Base-by-base conservation (phyloP, 305 asterid genomes). In the Lippia alba region DNA sequence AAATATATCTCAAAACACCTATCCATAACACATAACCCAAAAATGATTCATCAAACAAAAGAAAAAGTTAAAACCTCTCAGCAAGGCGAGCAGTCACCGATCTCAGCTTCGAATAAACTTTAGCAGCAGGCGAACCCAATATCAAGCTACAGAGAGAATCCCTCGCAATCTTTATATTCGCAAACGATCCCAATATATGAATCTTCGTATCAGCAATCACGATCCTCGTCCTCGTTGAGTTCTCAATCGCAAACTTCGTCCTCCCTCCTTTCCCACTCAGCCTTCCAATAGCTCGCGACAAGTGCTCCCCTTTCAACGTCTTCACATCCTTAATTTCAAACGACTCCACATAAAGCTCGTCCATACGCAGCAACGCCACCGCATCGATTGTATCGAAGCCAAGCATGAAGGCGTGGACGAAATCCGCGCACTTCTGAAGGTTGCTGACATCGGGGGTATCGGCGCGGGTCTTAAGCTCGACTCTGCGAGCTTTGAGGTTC, bases 301-400 rank as follows among this genome's bases (percentile, higher is more conserved):
- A 64, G 70, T 92, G 97, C 73, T 92, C 98, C 46, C 98, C 98
- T 67, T 80, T 82, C 61, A 92, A 56, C 0, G 96, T 92, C 82
- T 91, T 89, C 66, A 91, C 96, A 61, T 91, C 97, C 84, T 89
- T 91, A 19, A 89, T 89, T 81, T 91, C 97, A 3, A 91, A 91
- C 0, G 96, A 87, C 55, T 91, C 96, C 0, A 87, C 90, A 56
- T 84, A 91, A 24, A 91, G 84, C 74, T 89, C 97, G 60, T 91
- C 97, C 78, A 91, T 40, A 6, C 96, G 87, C 33, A 91, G 89
- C 82, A 91, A 6, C n/a, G 97, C 87, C 12, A 89, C 83, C 2
- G 93, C 95, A 32, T 91, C 98, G 39, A 79, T 66, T 0, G 85
- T 70, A 18, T 92, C 98, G 61, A 92, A 92, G 2, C 98, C 98